A percentile compares a stretch with the other conserved stretches of the same genome.
Evolutionary conservation across 202 grass and related monocot species (phyloP).

Genomic region (Elaeis oleifera): DNA sequence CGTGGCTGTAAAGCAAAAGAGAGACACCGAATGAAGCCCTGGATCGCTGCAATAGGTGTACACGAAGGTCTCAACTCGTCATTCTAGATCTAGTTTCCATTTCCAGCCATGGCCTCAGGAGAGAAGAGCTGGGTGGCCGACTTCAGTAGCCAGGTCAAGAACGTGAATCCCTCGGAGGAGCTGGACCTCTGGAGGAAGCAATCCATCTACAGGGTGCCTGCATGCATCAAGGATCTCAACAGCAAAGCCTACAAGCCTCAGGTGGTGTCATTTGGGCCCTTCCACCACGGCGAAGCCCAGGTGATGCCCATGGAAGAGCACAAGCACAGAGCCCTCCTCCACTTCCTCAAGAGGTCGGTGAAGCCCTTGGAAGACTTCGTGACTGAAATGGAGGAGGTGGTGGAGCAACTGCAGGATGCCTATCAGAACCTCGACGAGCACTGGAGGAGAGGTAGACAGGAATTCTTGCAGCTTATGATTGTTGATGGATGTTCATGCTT

Average conservation of each 20-base stretch:
- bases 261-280: constrained; percentile 68
- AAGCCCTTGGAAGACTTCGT: constrained; percentile 35
- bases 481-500: constrained; percentile 65
- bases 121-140: constrained; percentile 39
- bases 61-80: no score
- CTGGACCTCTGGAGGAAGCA: constrained; percentile 41
- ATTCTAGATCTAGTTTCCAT: no score
- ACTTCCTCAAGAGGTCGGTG: constrained; percentile 47
- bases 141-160: constrained; percentile 29
- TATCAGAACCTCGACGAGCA: constrained; percentile 46
- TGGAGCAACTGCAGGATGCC: constrained; percentile 30
- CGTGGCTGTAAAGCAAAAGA: no score
- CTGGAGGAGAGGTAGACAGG: constrained; percentile 11
- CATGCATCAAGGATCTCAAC: constrained; percentile 57
- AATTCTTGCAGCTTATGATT: constrained; percentile 59
- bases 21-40: no score
- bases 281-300: constrained; percentile 46
- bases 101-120: not conserved
- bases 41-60: no score
- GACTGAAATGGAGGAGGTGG: constrained; percentile 32
- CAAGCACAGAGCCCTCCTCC: constrained; percentile 55
- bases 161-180: constrained; percentile 32
- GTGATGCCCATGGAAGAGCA: constrained; percentile 70
- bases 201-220: constrained; percentile 59
- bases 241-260: constrained; percentile 63